phyloP scores from a whole-genome alignment of 495 filamentous ascomycete genomes.

The Immersiella caudata region DNA sequence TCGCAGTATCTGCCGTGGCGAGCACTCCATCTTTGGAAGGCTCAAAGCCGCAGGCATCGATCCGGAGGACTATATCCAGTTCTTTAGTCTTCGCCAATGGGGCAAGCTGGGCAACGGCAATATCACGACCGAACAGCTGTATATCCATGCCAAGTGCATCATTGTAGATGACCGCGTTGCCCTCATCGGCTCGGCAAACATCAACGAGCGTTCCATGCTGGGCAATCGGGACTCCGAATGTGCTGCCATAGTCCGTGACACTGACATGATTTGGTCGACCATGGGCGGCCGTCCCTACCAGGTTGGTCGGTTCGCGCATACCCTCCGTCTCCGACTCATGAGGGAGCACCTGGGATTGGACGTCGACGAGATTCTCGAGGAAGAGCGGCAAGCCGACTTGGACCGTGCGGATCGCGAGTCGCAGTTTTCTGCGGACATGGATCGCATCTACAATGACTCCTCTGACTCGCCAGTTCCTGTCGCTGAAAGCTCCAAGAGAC shows the following conservation, averaged over 20 bases:
- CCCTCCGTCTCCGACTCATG: conserved; percentile 91
- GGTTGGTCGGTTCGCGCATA: conserved; percentile 91
- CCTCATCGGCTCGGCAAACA: conserved; percentile 97
- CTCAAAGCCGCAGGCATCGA: conserved; percentile 82
- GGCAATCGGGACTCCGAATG: conserved; percentile 90
- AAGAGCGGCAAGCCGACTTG: conserved; percentile 65
- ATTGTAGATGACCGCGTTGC: conserved; percentile 92
- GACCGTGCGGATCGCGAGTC: conserved; percentile 52
- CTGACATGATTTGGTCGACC: conserved; percentile 86
- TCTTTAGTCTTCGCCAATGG: conserved; percentile 92
- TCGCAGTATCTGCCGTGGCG: conserved; percentile 92
- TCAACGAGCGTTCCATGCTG: conserved; percentile 97
- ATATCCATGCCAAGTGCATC: conserved; percentile 98
- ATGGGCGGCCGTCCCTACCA: conserved; percentile 89
- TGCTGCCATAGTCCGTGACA: conserved; percentile 89
- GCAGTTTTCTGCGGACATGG: conserved; percentile 56
- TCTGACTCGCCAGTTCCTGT: conserved; percentile 36
- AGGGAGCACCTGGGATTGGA: conserved; percentile 95
- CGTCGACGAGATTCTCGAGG: conserved; percentile 86
- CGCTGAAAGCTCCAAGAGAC: conserved; percentile 34
- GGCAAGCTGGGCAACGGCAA: conserved; percentile 84
- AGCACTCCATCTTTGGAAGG: conserved; percentile 88
- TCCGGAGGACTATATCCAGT: conserved; percentile 94
- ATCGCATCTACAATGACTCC: conserved; percentile 51
- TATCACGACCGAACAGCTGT: conserved; percentile 93